phyloP scores from a whole-genome alignment of 257 asterid genomes.

The Solanum commersonii region DNA sequence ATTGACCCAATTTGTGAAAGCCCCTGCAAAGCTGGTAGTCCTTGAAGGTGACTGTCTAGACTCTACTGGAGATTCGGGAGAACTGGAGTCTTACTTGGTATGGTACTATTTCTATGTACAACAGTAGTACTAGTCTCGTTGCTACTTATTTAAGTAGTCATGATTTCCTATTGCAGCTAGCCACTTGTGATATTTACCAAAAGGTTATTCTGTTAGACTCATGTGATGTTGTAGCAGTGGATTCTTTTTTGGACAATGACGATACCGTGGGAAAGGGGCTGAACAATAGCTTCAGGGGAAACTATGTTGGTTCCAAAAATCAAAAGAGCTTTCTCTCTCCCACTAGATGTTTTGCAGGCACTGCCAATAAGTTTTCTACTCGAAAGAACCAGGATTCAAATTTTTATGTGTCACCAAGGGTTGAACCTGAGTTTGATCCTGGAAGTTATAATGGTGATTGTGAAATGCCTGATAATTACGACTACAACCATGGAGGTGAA shows the following conservation, averaged over 20 bases:
- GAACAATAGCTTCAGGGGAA: conserved; percentile 1
- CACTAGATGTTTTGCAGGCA: conserved; percentile 33
- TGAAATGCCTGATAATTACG: conserved; percentile 19
- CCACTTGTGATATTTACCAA: conserved; percentile 65
- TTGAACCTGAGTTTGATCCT: background rate
- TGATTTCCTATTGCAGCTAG: conserved; percentile 49
- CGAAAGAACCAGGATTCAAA: conserved; percentile 40
- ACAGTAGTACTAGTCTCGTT: background rate
- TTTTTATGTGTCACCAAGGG: conserved; percentile 26
- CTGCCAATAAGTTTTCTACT: conserved; percentile 31
- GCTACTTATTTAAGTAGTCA: background rate
- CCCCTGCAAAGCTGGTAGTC: conserved; percentile 88
- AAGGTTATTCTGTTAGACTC: conserved; percentile 74
- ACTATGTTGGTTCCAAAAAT: conserved; percentile 7
- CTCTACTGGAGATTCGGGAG: conserved; percentile 63
- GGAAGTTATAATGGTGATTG: background rate
- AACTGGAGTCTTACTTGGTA: conserved; percentile 93
- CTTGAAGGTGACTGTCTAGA: conserved; percentile 95
- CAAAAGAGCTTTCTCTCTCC: conserved; percentile 58
- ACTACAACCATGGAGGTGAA: conserved; percentile 29
- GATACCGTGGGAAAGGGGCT: conserved; percentile 34
- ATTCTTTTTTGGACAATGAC: conserved; percentile 33
- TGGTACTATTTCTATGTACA: background rate
- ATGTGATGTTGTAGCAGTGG: conserved; percentile 58
- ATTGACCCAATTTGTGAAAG: conserved; percentile 37